These are phyloP conservation scores for Larix sibirica DNA, from an alignment of 83 land plant species.

Conservation along the genomic window DNA sequence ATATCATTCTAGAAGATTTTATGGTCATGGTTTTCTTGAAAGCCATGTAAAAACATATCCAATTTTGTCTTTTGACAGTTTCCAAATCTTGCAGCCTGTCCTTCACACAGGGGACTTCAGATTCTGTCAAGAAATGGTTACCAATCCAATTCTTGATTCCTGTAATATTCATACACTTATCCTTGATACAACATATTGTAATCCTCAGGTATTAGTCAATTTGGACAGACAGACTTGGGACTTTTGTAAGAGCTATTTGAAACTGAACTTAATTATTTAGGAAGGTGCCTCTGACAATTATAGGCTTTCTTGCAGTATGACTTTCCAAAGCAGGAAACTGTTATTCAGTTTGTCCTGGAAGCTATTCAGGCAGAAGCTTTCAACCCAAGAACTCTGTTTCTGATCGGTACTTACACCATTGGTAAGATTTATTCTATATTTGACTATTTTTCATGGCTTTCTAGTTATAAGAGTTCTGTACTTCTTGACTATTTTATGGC, in stretches of 20 bases:
- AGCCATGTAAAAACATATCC: conserved; percentile 6
- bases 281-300: not conserved
- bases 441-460: not conserved
- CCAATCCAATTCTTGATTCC: conserved; percentile 33
- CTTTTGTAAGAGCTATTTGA: not conserved
- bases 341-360: conserved; percentile 95
- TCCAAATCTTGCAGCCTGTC: conserved; percentile 58
- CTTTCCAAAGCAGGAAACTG: conserved; percentile 97
- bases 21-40: not conserved
- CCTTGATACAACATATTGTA: conserved; percentile 96
- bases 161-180: conserved; percentile 75
- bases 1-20: not conserved
- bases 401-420: conserved; percentile 95
- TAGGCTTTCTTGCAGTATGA: conserved; percentile 66
- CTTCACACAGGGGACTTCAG: conserved; percentile 99
- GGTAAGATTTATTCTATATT: conserved; percentile 40
- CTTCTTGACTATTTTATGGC: too few relatives aligned
- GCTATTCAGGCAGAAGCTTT: conserved; percentile 98
- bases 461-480: too few relatives aligned
- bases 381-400: conserved; percentile 89
- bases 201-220: conserved; percentile 70
- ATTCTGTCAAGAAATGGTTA: conserved; percentile 64
- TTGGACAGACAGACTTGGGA: not conserved
- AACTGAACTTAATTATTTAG: not conserved
- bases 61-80: conserved; percentile 16